Evolutionary conservation across 164 flowering plant species (phyloP).

Genomic region (Vitis vinifera): DNA sequence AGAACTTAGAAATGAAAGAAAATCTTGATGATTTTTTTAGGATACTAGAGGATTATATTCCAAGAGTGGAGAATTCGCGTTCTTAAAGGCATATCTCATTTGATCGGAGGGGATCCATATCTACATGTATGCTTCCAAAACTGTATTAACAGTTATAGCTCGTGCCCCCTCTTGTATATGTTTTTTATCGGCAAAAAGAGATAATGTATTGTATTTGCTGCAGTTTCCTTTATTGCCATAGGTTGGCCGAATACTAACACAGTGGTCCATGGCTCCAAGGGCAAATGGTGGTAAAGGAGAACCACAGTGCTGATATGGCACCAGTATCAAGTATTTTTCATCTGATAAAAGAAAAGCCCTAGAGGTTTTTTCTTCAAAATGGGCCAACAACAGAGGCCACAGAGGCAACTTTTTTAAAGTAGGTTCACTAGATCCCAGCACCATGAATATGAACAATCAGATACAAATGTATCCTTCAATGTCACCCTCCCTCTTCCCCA

Average conservation of each 20-base stretch:
- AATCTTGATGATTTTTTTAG: too few species aligned
- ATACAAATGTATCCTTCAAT: neutral
- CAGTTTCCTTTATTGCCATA: conserved; percentile 6
- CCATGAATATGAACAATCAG: neutral
- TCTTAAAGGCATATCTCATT: too few species aligned
- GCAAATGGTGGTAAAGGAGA: conserved; percentile 11
- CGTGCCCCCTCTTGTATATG: too few species aligned
- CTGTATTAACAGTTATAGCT: too few species aligned
- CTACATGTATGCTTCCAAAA: too few species aligned
- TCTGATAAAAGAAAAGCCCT: conserved; percentile 5
- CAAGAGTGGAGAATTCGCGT: too few species aligned
- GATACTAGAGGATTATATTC: too few species aligned
- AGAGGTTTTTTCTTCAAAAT: conserved; percentile 6
- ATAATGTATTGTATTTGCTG: conserved; percentile 1
- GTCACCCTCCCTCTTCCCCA: neutral
- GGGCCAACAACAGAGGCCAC: neutral
- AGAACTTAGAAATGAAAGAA: too few species aligned
- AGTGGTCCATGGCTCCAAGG: conserved; percentile 20
- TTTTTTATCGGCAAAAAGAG: too few species aligned
- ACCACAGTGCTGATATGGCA: conserved; percentile 6
- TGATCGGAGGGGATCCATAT: too few species aligned
- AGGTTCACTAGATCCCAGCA: conserved; percentile 7
- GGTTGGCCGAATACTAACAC: conserved; percentile 12
- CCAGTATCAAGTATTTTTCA: conserved; percentile 5
- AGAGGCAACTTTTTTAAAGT: conserved; percentile 4